Percentiles rank a stretch among this genome's conserved stretches.
These are phyloP conservation scores for Funneliformis mosseae DNA, from an alignment of 192 early-diverging fungal genomes.

Conservation along the genomic window DNA sequence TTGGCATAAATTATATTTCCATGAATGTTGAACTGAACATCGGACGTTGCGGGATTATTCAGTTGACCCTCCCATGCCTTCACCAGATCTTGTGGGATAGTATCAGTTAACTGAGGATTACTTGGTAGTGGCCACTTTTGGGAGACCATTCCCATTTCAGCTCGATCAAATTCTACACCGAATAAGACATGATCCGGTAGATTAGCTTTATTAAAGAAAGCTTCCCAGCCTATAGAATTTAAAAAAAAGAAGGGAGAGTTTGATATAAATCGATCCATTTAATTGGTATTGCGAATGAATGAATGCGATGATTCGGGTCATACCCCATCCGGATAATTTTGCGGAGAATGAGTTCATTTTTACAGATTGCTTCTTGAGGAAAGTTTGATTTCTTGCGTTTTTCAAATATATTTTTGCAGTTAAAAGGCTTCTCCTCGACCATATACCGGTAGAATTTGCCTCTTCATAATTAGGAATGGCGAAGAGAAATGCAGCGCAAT, in stretches of 20 bases:
- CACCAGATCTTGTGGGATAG: slow-evolving; percentile 18
- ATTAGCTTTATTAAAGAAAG: slow-evolving; percentile 23
- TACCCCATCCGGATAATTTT: slow-evolving; percentile 34
- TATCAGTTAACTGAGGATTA: not conserved
- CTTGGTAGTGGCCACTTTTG: slow-evolving; percentile 25
- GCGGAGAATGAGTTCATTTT: slow-evolving; percentile 30
- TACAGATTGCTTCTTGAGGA: slow-evolving; percentile 4
- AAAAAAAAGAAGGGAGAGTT: not conserved
- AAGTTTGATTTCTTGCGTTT: slow-evolving; percentile 12
- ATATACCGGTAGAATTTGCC: not conserved
- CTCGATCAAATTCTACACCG: slow-evolving; percentile 27
- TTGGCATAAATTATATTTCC: slow-evolving; percentile 26
- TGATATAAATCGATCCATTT: not conserved
- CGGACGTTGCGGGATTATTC: slow-evolving; percentile 16
- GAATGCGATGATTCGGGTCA: not conserved
- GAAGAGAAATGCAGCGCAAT: slow-evolving; percentile 27
- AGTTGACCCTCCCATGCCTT: slow-evolving; percentile 26
- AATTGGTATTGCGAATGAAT: not conserved
- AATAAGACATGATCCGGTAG: slow-evolving; percentile 28
- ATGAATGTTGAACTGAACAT: slow-evolving; percentile 31
- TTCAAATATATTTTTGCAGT: slow-evolving; percentile 26
- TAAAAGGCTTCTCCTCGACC: slow-evolving; percentile 4
- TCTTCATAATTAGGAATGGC: slow-evolving; percentile 32
- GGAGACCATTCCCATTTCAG: slow-evolving; percentile 15
- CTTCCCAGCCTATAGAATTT: slow-evolving; percentile 8